A percentile compares a stretch with the other conserved stretches of the same genome.
Evolutionary conservation across 768 basidiomycete genomes (phyloP).

Genomic region (Russula griseocarnosa): DNA sequence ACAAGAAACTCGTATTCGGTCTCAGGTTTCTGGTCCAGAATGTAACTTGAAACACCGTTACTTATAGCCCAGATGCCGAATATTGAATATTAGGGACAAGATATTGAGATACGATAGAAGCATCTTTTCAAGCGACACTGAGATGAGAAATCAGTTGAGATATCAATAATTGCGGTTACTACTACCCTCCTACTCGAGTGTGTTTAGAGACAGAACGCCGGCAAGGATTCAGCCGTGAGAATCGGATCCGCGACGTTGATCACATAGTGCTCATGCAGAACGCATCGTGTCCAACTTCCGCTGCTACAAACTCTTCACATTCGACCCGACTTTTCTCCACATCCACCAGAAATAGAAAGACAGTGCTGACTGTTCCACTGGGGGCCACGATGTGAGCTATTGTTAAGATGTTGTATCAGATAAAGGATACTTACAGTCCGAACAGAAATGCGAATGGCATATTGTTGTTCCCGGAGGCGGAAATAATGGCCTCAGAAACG

Average conservation of each 20-base stretch:
- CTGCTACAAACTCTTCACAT: conserved; percentile 56
- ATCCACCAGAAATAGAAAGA: conserved; percentile 61
- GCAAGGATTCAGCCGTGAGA: too few relatives aligned
- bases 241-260: neutral
- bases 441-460: conserved; percentile 71
- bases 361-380: conserved; percentile 50
- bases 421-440: conserved; percentile 45
- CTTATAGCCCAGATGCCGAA: neutral
- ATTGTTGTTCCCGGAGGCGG: conserved; percentile 62
- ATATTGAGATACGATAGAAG: neutral
- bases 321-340: conserved; percentile 60
- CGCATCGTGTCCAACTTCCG: conserved; percentile 46
- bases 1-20: too few relatives aligned
- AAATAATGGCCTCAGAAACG: conserved; percentile 71
- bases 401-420: neutral
- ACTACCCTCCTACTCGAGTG: neutral
- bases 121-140: neutral
- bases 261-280: conserved; percentile 29
- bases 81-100: neutral
- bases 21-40: too few relatives aligned
- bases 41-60: too few relatives aligned
- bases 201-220: neutral
- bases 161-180: neutral
- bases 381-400: conserved; percentile 1
- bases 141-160: neutral